Evolutionary conservation across 495 filamentous ascomycete species (phyloP), one percentile per base, ranked within the genome.

Genomic region (Aspergillus asperescens): DNA sequence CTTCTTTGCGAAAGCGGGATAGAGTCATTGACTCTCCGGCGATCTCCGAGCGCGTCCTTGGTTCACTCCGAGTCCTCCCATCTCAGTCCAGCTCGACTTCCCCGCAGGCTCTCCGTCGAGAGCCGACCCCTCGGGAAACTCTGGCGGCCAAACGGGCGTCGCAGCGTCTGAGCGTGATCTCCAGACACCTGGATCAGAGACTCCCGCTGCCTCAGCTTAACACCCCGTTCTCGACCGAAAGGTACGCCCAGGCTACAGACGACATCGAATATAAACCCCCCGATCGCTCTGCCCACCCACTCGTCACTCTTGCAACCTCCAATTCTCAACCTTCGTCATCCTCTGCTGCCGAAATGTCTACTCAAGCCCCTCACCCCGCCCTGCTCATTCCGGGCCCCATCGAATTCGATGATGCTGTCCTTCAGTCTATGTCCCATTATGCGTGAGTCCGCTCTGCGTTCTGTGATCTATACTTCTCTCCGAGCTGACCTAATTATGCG

Each of bases 371-470:
- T 45, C 90, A 96, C 67, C 81, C 88, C 51, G 81, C 90, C 31
- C 71, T 96, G 64, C 80, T 98, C 62, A 96, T 98, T 63, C 93
- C 93, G 20, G 93, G 93, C 23, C 93, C 93, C 65, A 93, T 98
- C 66, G 93, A 98, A 73, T 97, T 97, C 63, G 93, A 96, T 67
- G 93, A 98, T 88, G 90, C 84, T 37, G 93, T 98, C 44, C 82
- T 98, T 39, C 78, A 89, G 67, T 88, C 90, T 50, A 97, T 97
- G 93, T 80, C 86, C 67, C 93, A 97, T 73, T 95, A 86, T 75
- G 92, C 90, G 91, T 95, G 66, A 65, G 79, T 74, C 23, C 31
- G 24, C 47, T 29, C 52, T 27, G 16, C 25, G 22, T 39, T 9
- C 16, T 7, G 2, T 9, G 6, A 47, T 24, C 4, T 46, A 22